Base-by-base conservation (phyloP, 2,329 filamentous ascomycete genomes). In the Catunica adiposa region DNA sequence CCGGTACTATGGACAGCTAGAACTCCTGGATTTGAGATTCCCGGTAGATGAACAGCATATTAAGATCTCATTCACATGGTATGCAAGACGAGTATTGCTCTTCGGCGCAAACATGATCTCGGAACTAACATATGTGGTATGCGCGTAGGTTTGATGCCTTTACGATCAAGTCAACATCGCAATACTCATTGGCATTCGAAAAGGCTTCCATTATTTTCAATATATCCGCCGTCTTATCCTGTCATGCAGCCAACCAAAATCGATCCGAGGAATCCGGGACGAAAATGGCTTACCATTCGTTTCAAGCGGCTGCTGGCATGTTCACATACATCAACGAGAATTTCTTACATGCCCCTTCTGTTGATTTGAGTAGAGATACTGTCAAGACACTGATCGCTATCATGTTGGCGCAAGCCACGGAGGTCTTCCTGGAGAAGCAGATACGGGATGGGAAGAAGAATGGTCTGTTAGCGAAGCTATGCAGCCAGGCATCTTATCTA, bases 301-400 rank as follows among this genome's bases (percentile, higher is more conserved):
- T 97, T 71, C 92, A 98, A 69, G 92, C 92, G 42, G 89, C 90
- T 6, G 92, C 92, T 8, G 92, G 92, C 71, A 98, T 98, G 92
- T 98, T 97, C 69, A 97, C 90, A 54, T 98, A 98, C 65, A 98
- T 98, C 72, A 98, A 98, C 69, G 92, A 98, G 71, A 98, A 98
- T 71, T 98, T 98, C 67, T 74, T 98, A 37, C 92, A 98, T 64
- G 92, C 92, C 1, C 92, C 94, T 0, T 96, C 89, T 7, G 89
- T 87, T n/a, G 92, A 98, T 65, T 71, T 98, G 51, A 97, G 89
- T 67, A 76, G 92, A 59, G 90, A 98, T 53, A 98, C 92, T 0
- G 88, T 98, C 64, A 96, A 96, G 71, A 89, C 88, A 0, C 70
- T 98, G 61, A 97, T 98, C 65, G 79, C 83, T 53, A 80, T 98